Evolutionary conservation across 73 alveolate species (phyloP), one percentile per base, ranked within the genome.

Genomic region (Paramecium bursaria): DNA sequence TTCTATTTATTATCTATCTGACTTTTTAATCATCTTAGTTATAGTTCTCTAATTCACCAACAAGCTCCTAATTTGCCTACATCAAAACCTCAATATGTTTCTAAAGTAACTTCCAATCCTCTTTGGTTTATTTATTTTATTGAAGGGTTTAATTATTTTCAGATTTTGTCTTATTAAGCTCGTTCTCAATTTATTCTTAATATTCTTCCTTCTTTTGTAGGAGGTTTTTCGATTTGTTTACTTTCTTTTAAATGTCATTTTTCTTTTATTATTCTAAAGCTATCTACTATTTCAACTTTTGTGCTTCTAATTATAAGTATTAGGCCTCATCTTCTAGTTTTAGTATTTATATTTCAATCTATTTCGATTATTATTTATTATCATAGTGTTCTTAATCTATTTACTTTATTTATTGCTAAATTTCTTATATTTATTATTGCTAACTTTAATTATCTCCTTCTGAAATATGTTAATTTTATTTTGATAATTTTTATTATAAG

Each of bases 11-110:
- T 30, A 67, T 67, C 44, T 67, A 42, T 42, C 35, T 67, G 1
- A 67, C 27, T 67, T 67, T 67, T 25, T 67, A 67, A 67, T 67
- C 82, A 39, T 67, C 82, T 10, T 47, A 42, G 44, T 47, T 25
- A 42, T 67, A 67, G 0, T 39, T 25, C 35, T 67, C 82, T 42
- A 67, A 42, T 67, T 67, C 82, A 33, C 23, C 21, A 21, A 67
- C 82, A 17, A 67, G 44, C 14, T 67, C 82, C 3, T 31, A 33
- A 27, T 67, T 67, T 1, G 44, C 82, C 9, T 67, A 39, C 39
- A 67, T 21, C 44, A 67, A 67, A 39, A 39, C 47, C 9, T 67
- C 82, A n/a, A 67, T 67, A 67, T 67, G 82, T 31, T 21, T 15
- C 13, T 67, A 39, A 1, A 67, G 17, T 67, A 19, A 14, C 22